Evolutionary conservation across 768 basidiomycete species (phyloP).

Genomic region (Psilocybe azurescens): DNA sequence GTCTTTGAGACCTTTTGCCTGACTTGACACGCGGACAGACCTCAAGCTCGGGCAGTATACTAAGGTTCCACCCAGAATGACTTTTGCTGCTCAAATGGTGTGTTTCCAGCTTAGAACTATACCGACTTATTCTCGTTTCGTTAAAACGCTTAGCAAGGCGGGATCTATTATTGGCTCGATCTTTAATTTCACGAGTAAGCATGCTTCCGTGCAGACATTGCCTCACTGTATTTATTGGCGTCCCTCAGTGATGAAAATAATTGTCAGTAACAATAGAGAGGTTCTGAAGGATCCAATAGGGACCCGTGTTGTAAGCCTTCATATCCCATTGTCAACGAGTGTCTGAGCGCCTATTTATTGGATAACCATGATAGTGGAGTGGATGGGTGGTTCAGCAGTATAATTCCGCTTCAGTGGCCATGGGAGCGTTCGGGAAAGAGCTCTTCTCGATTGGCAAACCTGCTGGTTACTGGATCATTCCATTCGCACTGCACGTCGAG

Average conservation of each 20-base stretch:
- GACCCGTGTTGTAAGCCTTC: constrained; percentile 44
- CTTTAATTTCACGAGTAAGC: constrained; percentile 54
- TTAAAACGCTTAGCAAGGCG: constrained; percentile 19
- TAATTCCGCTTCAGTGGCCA: constrained; percentile 60
- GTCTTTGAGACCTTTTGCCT: neutral
- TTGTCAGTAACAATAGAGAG: constrained; percentile 49
- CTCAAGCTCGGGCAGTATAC: constrained; percentile 74
- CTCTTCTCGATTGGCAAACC: constrained; percentile 57
- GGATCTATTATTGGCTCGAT: constrained; percentile 57
- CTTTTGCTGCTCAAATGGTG: constrained; percentile 63
- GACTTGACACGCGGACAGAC: constrained; percentile 38
- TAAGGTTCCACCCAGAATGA: constrained; percentile 68
- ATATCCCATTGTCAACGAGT: neutral
- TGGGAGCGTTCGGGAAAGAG: constrained; percentile 58
- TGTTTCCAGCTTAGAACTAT: no score
- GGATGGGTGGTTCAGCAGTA: constrained; percentile 59
- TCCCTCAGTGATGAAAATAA: constrained; percentile 51
- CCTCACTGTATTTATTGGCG: neutral
- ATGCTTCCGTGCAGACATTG: neutral
- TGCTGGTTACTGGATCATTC: constrained; percentile 44
- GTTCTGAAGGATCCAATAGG: constrained; percentile 53
- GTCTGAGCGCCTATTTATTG: neutral
- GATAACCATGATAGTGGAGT: constrained; percentile 40
- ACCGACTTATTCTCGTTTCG: neutral
- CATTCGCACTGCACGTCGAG: constrained; percentile 45